Conservation (phyloP, 1,139 yeast species). For the Suhomyces bokatorum region DNA sequence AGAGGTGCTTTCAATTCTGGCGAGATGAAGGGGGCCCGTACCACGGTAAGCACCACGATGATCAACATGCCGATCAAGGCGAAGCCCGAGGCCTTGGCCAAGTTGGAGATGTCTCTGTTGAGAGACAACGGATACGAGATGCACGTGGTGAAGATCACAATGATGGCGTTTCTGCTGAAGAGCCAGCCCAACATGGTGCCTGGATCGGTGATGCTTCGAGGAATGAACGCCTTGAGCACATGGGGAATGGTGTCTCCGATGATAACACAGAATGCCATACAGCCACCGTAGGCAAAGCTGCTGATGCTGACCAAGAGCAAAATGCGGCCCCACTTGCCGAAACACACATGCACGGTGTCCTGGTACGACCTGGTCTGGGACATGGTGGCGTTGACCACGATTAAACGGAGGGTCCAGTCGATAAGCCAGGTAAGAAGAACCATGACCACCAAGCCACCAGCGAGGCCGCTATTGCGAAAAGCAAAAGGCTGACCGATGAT, state of each 20-base stretch:
- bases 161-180: conserved; percentile 66
- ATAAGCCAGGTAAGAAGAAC: conserved; percentile 63
- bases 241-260: conserved; percentile 96
- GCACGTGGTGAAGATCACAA: conserved; percentile 64
- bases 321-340: conserved; percentile 71
- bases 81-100: conserved; percentile 85
- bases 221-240: conserved; percentile 70
- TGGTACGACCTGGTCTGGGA: conserved; percentile 80
- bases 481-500: conserved; percentile 95
- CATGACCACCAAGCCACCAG: conserved; percentile 70
- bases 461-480: conserved; percentile 72
- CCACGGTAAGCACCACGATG: conserved; percentile 71
- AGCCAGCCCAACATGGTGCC: conserved; percentile 49
- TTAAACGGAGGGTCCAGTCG: conserved; percentile 82
- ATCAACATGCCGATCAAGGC: conserved; percentile 83
- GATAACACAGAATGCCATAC: conserved; percentile 90
- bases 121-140: conserved; percentile 84
- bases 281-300: conserved; percentile 90
- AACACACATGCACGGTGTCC: conserved; percentile 79
- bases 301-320: conserved; percentile 75
- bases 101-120: conserved; percentile 75
- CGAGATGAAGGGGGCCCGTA: conserved; percentile 68
- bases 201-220: conserved; percentile 41
- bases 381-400: conserved; percentile 79
- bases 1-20: conserved; percentile 49